Evolutionary conservation across 2,329 filamentous ascomycete species (phyloP), one percentile per base, ranked within the genome.

Genomic region (Aaosphaeria arxii): DNA sequence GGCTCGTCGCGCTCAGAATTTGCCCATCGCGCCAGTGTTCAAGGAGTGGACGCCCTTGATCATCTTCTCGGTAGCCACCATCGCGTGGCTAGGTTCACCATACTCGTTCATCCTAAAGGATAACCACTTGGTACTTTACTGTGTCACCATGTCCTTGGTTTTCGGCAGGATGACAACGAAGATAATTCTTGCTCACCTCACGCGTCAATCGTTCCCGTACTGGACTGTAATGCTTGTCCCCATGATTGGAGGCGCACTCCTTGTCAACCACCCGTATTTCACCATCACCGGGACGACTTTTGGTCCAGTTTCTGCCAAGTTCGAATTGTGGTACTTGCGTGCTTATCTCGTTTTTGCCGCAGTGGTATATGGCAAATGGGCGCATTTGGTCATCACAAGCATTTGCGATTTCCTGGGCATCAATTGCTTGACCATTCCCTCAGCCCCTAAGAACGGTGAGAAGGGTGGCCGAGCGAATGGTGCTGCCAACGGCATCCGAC

Each of bases 111-210:
- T 99, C 35, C 81, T 95, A 65, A 73, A 75, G 33, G 85, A 95
- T 51, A 96, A 97, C 74, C 88, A 94, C 64, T 82, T 99, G 1
- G 85, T 95, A 7, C 82, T 97, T 42, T 95, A 96, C 71, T 96
- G 91, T 75, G 74, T 95, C 51, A 95, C 89, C 50, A 88, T 97
- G 79, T 88, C 89, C n/a, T 91, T 97, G 62, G 94, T 96, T 50
- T 97, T 99, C 70, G 94, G 94, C 33, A 87, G 94, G 58, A 91
- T 99, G 86, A 97, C 94, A 0, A 99, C 94, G 36, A 99, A 97
- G 77, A 97, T 97, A 72, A 99, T 99, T 66, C 84, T 99, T 13
- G 92, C 94, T 3, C 94, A 99, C 71, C 78, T 99, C 44, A 94
- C 94, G 2, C 84, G 84, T 54, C 94, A 97, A 70, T 89, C 92